Conservation (phyloP, 2,329 filamentous ascomycete species). For the Diaporthe sp. region DNA sequence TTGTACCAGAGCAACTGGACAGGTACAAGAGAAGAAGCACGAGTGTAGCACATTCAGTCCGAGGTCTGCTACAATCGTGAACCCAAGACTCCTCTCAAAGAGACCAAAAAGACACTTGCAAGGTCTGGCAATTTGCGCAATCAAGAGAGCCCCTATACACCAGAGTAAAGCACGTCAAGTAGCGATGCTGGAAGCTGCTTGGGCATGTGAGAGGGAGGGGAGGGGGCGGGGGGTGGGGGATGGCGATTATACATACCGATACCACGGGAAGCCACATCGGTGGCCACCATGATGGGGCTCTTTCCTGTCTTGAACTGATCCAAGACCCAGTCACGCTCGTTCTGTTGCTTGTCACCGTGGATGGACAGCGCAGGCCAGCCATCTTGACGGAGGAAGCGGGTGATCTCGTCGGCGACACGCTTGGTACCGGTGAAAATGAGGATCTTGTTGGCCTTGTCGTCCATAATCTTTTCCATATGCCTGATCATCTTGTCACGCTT, state of each 20-base stretch:
- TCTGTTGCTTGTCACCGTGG: slow-evolving; percentile 99
- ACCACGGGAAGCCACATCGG: slow-evolving; percentile 99
- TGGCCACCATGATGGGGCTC: slow-evolving; percentile 99
- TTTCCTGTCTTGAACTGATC: slow-evolving; percentile 99
- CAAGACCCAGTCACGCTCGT: slow-evolving; percentile 99
- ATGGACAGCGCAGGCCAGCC: slow-evolving; percentile 98
- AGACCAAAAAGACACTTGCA: slow-evolving; percentile 82
- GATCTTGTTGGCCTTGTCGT: slow-evolving; percentile 94
- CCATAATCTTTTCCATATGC: slow-evolving; percentile 98
- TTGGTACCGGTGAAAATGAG: slow-evolving; percentile 95
- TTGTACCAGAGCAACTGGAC: slow-evolving; percentile 74
- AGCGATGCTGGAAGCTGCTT: slow-evolving; percentile 72
- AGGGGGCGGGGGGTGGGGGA: slow-evolving; percentile 57
- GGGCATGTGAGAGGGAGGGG: slow-evolving; percentile 50
- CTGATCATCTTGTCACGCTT: slow-evolving; percentile 98
- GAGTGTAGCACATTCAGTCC: slow-evolving; percentile 73
- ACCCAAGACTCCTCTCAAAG: slow-evolving; percentile 89
- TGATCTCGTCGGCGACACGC: slow-evolving; percentile 97
- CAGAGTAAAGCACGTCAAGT: slow-evolving; percentile 88
- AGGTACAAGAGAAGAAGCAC: slow-evolving; percentile 82
- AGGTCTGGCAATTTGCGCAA: slow-evolving; percentile 94
- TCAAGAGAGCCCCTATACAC: slow-evolving; percentile 88
- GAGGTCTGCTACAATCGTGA: slow-evolving; percentile 73
- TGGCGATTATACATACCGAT: slow-evolving; percentile 93
- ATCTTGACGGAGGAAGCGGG: slow-evolving; percentile 95